Evolutionary conservation across 768 basidiomycete genomes (phyloP).

Genomic region (Phallus indusiatus): DNA sequence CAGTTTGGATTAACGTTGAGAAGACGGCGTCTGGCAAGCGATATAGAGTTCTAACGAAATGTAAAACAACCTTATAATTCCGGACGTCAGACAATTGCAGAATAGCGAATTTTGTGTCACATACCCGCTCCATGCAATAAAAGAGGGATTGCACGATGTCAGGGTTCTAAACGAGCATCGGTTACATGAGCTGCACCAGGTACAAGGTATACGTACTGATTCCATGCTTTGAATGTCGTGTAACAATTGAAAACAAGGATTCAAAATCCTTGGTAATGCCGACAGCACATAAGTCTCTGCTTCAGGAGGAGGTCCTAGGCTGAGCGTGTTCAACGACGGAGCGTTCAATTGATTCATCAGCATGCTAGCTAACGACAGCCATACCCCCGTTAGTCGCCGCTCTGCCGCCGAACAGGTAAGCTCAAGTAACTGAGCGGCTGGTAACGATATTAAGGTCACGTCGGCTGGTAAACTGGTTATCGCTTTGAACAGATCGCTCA

Average conservation of each 20-base stretch:
- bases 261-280: slow-evolving; percentile 48
- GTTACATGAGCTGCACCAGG: not conserved
- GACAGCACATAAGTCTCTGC: slow-evolving; percentile 46
- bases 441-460: slow-evolving; percentile 68
- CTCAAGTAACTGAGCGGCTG: slow-evolving; percentile 73
- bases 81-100: not conserved
- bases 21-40: slow-evolving; percentile 53
- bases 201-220: slow-evolving; percentile 37
- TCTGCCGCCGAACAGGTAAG: slow-evolving; percentile 65
- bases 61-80: slow-evolving; percentile 34
- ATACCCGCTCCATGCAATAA: slow-evolving; percentile 65
- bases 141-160: slow-evolving; percentile 90
- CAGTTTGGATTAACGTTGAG: slow-evolving; percentile 60
- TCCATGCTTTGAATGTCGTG: slow-evolving; percentile 58
- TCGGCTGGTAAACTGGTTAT: slow-evolving; percentile 76
- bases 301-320: slow-evolving; percentile 42
- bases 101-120: slow-evolving; percentile 15
- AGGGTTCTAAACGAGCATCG: slow-evolving; percentile 51
- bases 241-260: slow-evolving; percentile 45
- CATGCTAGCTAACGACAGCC: slow-evolving; percentile 77
- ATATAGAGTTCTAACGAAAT: slow-evolving; percentile 54
- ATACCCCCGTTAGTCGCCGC: slow-evolving; percentile 57
- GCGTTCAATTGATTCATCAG: slow-evolving; percentile 78
- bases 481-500: slow-evolving; percentile 78
- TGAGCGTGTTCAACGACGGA: slow-evolving; percentile 42